These are phyloP conservation scores for Laburnicola sp. DNA, from an alignment of 2,329 filamentous ascomycete genomes.

Conservation along the genomic window DNA sequence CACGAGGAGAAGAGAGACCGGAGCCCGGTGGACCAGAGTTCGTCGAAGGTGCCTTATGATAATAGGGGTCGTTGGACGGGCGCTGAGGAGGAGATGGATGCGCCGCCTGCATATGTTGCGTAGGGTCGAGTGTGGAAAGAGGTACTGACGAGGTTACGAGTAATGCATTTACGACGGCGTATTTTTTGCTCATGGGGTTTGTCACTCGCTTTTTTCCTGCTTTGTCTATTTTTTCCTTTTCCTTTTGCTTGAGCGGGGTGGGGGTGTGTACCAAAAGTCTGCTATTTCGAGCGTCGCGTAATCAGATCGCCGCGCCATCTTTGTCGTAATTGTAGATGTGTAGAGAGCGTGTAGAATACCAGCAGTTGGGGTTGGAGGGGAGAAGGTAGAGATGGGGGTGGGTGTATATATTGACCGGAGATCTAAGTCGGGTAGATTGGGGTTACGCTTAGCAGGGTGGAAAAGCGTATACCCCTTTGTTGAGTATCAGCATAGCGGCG, in stretches of 20 bases:
- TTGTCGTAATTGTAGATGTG: too few species aligned
- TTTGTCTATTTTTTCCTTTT: neutral
- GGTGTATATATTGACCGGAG: too few species aligned
- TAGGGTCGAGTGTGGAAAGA: constrained; percentile 10
- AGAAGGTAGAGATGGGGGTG: too few species aligned
- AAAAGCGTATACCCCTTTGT: too few species aligned
- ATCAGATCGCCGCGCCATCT: too few species aligned
- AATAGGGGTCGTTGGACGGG: constrained; percentile 26
- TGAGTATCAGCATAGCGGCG: too few species aligned
- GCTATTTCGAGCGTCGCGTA: too few species aligned
- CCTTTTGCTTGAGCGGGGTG: neutral
- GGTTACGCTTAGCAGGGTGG: too few species aligned
- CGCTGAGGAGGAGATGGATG: constrained; percentile 33
- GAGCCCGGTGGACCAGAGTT: constrained; percentile 6
- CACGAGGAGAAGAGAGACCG: constrained; percentile 73
- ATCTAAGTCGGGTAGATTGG: too few species aligned
- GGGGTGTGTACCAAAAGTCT: neutral
- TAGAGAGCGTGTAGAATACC: too few species aligned
- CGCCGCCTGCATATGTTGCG: constrained; percentile 42
- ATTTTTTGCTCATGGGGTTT: neutral
- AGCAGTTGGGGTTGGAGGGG: too few species aligned
- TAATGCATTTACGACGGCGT: constrained; percentile 3
- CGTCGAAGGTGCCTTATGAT: constrained; percentile 7
- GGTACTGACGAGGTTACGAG: constrained; percentile 2
- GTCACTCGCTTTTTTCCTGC: neutral